Conservation (phyloP, 371 early-diverging fungal species). For the Nematocida minor region DNA sequence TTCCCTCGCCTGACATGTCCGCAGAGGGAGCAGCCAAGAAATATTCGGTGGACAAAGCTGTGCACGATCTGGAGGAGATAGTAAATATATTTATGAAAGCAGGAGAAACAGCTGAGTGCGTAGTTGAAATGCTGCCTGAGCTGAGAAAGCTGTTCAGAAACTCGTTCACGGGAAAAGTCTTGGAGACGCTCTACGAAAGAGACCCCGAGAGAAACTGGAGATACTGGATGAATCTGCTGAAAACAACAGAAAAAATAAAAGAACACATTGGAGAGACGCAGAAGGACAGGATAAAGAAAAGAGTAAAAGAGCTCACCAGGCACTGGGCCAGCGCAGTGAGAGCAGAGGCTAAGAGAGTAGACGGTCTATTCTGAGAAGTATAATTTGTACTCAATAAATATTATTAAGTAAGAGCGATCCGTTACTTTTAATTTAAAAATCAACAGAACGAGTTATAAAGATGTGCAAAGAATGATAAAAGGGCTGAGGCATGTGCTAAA, state of each 20-base stretch:
- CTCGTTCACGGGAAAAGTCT: not conserved
- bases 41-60: not conserved
- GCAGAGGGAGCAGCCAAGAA: not conserved
- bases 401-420: no score
- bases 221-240: slow-evolving; percentile 25
- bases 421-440: no score
- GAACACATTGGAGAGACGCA: not conserved
- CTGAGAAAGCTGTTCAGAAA: not conserved
- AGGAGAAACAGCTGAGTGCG: not conserved
- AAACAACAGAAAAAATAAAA: not conserved
- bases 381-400: slow-evolving; percentile 15
- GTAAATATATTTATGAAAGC: not conserved
- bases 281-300: not conserved
- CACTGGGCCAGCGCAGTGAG: slow-evolving; percentile 43
- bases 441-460: no score
- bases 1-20: slow-evolving; percentile 34
- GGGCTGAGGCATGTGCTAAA: no score
- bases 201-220: slow-evolving; percentile 43
- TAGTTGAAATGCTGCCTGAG: not conserved
- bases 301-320: slow-evolving; percentile 2
- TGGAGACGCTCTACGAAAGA: not conserved
- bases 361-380: not conserved
- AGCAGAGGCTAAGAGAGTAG: not conserved
- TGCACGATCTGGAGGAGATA: slow-evolving; percentile 6
- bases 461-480: no score